phyloP scores from a whole-genome alignment of 2,329 filamentous ascomycete species.

The Penicillium rolfsii region DNA sequence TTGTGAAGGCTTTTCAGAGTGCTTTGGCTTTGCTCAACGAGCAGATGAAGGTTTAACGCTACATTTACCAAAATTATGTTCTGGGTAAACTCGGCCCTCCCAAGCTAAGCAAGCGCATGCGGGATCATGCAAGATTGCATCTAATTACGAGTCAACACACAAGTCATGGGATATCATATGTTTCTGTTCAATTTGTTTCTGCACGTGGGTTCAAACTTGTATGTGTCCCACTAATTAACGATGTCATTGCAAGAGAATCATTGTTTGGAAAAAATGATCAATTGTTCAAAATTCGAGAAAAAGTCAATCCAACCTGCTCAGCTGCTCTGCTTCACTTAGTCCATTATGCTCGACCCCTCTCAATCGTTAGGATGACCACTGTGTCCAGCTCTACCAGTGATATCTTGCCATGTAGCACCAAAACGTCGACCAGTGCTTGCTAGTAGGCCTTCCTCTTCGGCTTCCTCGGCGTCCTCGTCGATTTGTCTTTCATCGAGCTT shows the following conservation, averaged over 20 bases:
- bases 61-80: background rate
- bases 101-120: slow-evolving; percentile 8
- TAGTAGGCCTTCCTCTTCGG: slow-evolving; percentile 90
- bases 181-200: background rate
- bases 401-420: slow-evolving; percentile 85
- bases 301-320: background rate
- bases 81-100: background rate
- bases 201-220: background rate
- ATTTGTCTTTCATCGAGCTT: slow-evolving; percentile 74
- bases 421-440: slow-evolving; percentile 81
- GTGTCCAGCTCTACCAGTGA: slow-evolving; percentile 62
- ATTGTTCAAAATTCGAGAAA: background rate
- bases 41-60: slow-evolving; percentile 27
- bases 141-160: background rate
- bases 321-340: background rate
- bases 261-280: background rate
- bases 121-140: slow-evolving; percentile 2
- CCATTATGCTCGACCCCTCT: background rate
- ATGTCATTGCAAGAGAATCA: background rate
- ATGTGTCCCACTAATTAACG: background rate
- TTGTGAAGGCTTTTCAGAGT: slow-evolving; percentile 53
- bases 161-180: background rate
- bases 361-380: slow-evolving; percentile 11
- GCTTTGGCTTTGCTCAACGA: slow-evolving; percentile 50
- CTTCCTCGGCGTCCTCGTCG: slow-evolving; percentile 86